Conservation (phyloP, 2,329 filamentous ascomycete genomes). For the Pseudocercospora vitis region DNA sequence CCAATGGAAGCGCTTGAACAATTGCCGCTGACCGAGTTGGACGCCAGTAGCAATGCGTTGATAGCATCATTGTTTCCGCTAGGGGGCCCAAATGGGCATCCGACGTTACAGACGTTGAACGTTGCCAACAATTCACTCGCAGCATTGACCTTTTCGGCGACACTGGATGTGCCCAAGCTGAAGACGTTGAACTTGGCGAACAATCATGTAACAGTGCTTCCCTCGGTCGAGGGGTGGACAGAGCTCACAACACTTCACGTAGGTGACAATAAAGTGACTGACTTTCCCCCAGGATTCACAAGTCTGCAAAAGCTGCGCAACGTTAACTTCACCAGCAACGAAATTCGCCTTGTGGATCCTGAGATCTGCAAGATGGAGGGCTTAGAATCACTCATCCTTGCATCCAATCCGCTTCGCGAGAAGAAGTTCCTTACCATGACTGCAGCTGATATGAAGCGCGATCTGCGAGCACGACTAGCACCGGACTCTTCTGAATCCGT, state of each 20-base stretch:
- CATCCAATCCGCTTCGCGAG: constrained; percentile 87
- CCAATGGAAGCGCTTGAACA: constrained; percentile 68
- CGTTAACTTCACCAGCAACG: constrained; percentile 82
- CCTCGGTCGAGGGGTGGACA: constrained; percentile 72
- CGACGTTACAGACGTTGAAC: constrained; percentile 72
- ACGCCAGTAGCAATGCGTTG: constrained; percentile 75
- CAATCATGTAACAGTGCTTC: constrained; percentile 74
- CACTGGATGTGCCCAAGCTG: constrained; percentile 67
- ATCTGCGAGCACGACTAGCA: constrained; percentile 66
- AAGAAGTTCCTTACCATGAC: constrained; percentile 80
- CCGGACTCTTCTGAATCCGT: constrained; percentile 52
- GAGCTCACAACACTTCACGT: constrained; percentile 71
- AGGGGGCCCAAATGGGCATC: constrained; percentile 48
- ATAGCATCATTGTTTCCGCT: constrained; percentile 69
- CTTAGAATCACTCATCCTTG: constrained; percentile 71
- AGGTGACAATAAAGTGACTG: constrained; percentile 76
- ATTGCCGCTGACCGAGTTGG: constrained; percentile 71
- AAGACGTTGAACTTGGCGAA: constrained; percentile 74
- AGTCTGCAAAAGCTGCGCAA: constrained; percentile 67
- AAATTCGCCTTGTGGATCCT: constrained; percentile 72
- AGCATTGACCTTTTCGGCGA: constrained; percentile 49
- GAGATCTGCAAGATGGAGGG: constrained; percentile 77
- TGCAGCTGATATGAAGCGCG: constrained; percentile 77
- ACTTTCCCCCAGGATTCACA: constrained; percentile 74
- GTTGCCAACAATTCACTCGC: constrained; percentile 73